These are phyloP conservation scores for Cercospora sojina DNA, from an alignment of 2,329 filamentous ascomycete species.

Conservation along the genomic window DNA sequence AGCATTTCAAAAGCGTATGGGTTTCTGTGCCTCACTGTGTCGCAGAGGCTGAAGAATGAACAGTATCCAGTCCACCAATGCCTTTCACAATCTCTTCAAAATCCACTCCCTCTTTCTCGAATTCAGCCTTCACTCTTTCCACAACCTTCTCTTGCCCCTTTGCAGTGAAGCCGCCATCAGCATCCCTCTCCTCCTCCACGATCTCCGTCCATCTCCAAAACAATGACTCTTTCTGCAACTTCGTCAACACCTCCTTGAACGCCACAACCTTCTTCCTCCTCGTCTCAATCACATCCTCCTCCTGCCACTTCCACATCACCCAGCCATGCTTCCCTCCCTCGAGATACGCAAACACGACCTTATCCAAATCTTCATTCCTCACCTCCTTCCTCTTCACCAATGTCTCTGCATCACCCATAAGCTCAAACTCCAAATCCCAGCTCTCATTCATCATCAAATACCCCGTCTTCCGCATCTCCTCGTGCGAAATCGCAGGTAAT, in stretches of 20 bases:
- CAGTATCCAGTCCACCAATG: slow-evolving; percentile 60
- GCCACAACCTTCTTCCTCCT: slow-evolving; percentile 71
- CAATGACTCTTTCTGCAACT: slow-evolving; percentile 78
- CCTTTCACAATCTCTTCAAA: slow-evolving; percentile 79
- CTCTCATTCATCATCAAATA: slow-evolving; percentile 81
- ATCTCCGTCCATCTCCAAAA: slow-evolving; percentile 94
- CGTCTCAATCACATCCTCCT: slow-evolving; percentile 57
- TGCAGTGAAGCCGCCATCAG: slow-evolving; percentile 73
- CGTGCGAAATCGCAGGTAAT: slow-evolving; percentile 65
- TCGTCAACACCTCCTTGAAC: slow-evolving; percentile 73
- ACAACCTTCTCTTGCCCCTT: slow-evolving; percentile 72
- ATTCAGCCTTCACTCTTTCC: slow-evolving; percentile 71
- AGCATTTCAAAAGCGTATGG: no score
- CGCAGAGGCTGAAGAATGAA: no score
- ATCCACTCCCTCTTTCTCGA: slow-evolving; percentile 72
- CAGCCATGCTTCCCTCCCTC: slow-evolving; percentile 60
- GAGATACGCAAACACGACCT: slow-evolving; percentile 67
- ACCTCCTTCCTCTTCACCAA: slow-evolving; percentile 63
- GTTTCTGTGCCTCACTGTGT: no score
- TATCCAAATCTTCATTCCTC: slow-evolving; percentile 66
- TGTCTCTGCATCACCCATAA: slow-evolving; percentile 71
- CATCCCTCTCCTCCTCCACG: slow-evolving; percentile 80
- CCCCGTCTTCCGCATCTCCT: slow-evolving; percentile 75
- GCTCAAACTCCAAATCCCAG: slow-evolving; percentile 84
- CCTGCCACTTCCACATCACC: slow-evolving; percentile 50